Evolutionary conservation across 805 yeast genomes (phyloP).

Genomic region (Lachancea quebecensis): DNA sequence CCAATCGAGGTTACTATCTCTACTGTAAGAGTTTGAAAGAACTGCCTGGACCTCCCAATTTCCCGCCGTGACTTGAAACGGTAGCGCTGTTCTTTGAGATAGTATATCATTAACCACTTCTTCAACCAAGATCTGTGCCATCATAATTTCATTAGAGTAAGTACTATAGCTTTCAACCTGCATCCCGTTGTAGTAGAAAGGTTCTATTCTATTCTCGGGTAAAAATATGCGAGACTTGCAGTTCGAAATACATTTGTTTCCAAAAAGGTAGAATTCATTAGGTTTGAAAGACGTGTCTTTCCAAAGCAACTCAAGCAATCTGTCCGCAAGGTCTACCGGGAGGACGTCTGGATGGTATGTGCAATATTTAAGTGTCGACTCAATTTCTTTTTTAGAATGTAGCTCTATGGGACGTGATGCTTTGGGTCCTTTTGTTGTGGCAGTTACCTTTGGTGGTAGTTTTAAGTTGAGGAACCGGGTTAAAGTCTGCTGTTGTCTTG

Average conservation of each 20-base stretch:
- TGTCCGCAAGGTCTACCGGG: constrained; percentile 43
- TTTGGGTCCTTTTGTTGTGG: not conserved
- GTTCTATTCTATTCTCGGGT: constrained; percentile 9
- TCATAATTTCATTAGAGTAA: constrained; percentile 37
- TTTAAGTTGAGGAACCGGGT: constrained; percentile 1
- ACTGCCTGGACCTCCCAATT: constrained; percentile 50
- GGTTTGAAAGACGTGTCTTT: constrained; percentile 36
- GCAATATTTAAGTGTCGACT: constrained; percentile 43
- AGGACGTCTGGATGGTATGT: constrained; percentile 46
- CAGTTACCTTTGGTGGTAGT: not conserved
- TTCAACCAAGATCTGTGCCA: constrained; percentile 36
- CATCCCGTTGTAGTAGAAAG: constrained; percentile 36
- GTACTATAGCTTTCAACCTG: constrained; percentile 20
- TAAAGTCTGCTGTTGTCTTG: constrained; percentile 7
- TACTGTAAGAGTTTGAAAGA: constrained; percentile 50
- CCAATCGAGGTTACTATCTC: constrained; percentile 54
- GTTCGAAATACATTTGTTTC: constrained; percentile 52
- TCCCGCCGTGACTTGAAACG: constrained; percentile 33
- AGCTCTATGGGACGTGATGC: constrained; percentile 31
- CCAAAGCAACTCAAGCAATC: constrained; percentile 37
- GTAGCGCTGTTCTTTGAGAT: constrained; percentile 28
- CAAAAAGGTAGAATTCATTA: constrained; percentile 54
- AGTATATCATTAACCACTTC: constrained; percentile 36
- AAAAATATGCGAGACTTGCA: constrained; percentile 41
- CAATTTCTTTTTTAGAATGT: constrained; percentile 46